Base-by-base conservation (phyloP, 2,329 filamentous ascomycete genomes). In the Zasmidium citrigriseum region DNA sequence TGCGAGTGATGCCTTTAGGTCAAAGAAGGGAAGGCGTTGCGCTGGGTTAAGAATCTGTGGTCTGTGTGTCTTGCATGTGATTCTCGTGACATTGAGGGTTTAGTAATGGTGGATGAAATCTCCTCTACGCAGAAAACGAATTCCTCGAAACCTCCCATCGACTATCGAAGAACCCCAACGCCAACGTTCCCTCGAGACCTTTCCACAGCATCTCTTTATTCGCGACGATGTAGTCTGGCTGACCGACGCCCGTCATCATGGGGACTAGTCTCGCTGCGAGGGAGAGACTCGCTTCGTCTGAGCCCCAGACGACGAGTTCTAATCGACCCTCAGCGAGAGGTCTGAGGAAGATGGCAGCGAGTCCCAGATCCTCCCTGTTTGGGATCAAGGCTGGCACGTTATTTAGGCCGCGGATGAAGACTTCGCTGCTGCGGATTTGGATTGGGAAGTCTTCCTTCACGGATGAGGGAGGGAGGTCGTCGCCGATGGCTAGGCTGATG, bases 221-320 rank as follows among this genome's bases (percentile, higher is more conserved):
- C 24, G 82, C 64, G 1, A 86, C 68, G 3, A 86, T 73, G 64
- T 84, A 85, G 63, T 86, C 83, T 12, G 84, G 83, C 63, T 84
- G 81, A 0, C 83, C 82, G 50, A 78, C 80, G 9, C 84, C 83
- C 18, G 83, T 82, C 52, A 85, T 68, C 63, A 81, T 79, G 0
- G 84, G 83, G 22, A 84, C 74, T 38, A 86, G 70, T 25, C 83
- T 76, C 3, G 80, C 78, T 44, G 82, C 83, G 55, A 80, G 76
- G 27, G 73, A 70, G 48, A 85, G 68, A 4, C 78, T 80, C 21
- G 73, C 70, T 21, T 71, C 69, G 68, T 84, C 80, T 22, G 67
- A 65, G 16, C 82, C 84, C 84, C 83, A 86, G 5, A 86, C 68
- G 2, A 86, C 78, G 34, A 86, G 69, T 65, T 84, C 83, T 51